phyloP scores from a whole-genome alignment of 169 alveolate genomes.

The Plasmodium berghei region DNA sequence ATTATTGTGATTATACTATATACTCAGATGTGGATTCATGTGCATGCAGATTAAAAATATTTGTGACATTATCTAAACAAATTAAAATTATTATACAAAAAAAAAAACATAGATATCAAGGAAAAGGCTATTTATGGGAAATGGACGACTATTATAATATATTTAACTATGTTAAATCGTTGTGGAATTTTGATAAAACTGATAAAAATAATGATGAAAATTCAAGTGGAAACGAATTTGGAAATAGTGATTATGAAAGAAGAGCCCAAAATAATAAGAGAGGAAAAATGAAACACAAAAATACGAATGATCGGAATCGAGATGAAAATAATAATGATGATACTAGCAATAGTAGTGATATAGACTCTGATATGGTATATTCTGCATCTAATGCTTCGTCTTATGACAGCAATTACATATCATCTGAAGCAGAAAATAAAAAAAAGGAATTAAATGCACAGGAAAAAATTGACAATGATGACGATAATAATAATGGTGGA shows the following conservation, averaged over 20 bases:
- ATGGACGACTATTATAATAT: conserved; percentile 61
- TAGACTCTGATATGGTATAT: neutral
- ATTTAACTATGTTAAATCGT: conserved; percentile 67
- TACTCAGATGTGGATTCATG: conserved; percentile 75
- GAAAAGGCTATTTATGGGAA: conserved; percentile 21
- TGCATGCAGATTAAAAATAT: conserved; percentile 75
- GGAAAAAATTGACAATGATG: conserved; percentile 54
- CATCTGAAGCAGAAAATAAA: conserved; percentile 68
- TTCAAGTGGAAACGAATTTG: conserved; percentile 29
- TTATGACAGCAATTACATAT: conserved; percentile 47
- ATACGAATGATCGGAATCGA: neutral
- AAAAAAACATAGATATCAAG: conserved; percentile 31
- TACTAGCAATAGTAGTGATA: conserved; percentile 1
- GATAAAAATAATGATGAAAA: conserved; percentile 35
- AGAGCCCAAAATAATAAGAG: neutral
- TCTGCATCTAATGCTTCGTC: conserved; percentile 27
- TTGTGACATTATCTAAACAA: conserved; percentile 56
- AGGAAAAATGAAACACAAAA: neutral
- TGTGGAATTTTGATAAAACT: conserved; percentile 72
- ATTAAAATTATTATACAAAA: conserved; percentile 47
- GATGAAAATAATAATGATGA: conserved; percentile 16
- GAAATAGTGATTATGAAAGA: neutral
- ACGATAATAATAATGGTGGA: neutral
- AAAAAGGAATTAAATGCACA: conserved; percentile 66
- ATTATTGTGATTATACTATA: conserved; percentile 58